phyloP scores from a whole-genome alignment of 2,329 filamentous ascomycete species.

The Apiospora saccharicola region DNA sequence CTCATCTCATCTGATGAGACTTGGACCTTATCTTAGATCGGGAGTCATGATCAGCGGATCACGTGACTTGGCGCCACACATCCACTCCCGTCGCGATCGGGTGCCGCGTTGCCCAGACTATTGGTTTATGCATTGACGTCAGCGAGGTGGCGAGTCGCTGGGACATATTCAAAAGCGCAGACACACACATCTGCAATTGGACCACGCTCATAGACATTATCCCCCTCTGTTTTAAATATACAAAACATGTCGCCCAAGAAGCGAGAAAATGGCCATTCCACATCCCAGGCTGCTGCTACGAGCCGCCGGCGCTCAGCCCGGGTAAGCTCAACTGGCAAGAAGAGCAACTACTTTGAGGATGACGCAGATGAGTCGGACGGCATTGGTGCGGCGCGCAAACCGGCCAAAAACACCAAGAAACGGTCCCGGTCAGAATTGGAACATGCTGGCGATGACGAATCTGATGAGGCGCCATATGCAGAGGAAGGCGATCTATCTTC shows the following conservation, averaged over 20 bases:
- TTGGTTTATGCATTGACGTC: conserved; percentile 9
- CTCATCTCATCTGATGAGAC: neutral
- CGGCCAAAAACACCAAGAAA: conserved; percentile 21
- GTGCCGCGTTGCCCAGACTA: conserved; percentile 12
- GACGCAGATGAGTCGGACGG: conserved; percentile 32
- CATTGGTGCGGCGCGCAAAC: conserved; percentile 1
- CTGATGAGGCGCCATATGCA: conserved; percentile 34
- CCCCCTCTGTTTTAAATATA: too few relatives aligned
- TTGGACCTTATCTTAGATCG: too few relatives aligned
- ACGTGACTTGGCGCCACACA: conserved; percentile 6
- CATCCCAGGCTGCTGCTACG: conserved; percentile 36
- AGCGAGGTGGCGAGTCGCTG: neutral
- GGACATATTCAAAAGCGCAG: neutral
- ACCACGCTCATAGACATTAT: neutral
- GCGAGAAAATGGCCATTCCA: conserved; percentile 21
- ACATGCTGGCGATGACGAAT: conserved; percentile 32
- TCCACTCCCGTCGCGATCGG: neutral
- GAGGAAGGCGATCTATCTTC: conserved; percentile 31
- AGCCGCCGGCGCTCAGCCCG: conserved; percentile 51
- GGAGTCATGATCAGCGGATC: neutral
- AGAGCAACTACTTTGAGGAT: conserved; percentile 61
- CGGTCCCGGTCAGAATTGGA: conserved; percentile 24
- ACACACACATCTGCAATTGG: neutral
- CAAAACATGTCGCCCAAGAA: conserved; percentile 15
- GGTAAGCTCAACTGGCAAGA: conserved; percentile 51